Evolutionary conservation across 2,329 filamentous ascomycete species (phyloP).

Genomic region (Monilinia laxa): DNA sequence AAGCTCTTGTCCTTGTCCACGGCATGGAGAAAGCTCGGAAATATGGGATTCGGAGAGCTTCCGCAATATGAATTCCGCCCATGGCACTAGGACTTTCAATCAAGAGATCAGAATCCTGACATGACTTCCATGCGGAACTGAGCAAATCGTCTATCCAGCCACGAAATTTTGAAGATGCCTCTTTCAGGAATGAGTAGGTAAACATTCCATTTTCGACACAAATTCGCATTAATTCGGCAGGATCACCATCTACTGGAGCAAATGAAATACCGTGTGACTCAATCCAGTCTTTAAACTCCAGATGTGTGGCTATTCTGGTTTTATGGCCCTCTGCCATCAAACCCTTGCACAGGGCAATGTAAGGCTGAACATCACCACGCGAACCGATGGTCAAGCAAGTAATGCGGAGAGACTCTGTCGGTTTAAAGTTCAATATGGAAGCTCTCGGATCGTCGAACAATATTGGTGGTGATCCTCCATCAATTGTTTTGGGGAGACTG

Average conservation of each 20-base stretch:
- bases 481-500: constrained; percentile 48
- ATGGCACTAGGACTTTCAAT: constrained; percentile 97
- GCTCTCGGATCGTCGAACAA: constrained; percentile 86
- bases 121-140: constrained; percentile 76
- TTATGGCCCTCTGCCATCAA: constrained; percentile 84
- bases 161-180: constrained; percentile 84
- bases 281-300: constrained; percentile 86
- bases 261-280: constrained; percentile 94
- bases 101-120: constrained; percentile 81
- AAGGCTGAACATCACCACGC: constrained; percentile 93
- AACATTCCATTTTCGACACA: constrained; percentile 98
- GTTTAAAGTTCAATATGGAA: constrained; percentile 90
- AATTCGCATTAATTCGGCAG: constrained; percentile 89
- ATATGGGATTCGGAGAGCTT: constrained; percentile 88
- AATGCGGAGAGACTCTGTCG: constrained; percentile 72
- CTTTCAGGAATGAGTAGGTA: constrained; percentile 83
- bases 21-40: constrained; percentile 99
- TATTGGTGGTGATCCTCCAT: constrained; percentile 67
- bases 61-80: constrained; percentile 96
- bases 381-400: constrained; percentile 96
- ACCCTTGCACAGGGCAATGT: constrained; percentile 93
- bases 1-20: constrained; percentile 92
- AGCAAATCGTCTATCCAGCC: constrained; percentile 93
- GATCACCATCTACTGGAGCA: constrained; percentile 82
- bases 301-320: constrained; percentile 85